phyloP scores from a whole-genome alignment of 2,329 filamentous ascomycete genomes.

The Polychaeton citri region DNA sequence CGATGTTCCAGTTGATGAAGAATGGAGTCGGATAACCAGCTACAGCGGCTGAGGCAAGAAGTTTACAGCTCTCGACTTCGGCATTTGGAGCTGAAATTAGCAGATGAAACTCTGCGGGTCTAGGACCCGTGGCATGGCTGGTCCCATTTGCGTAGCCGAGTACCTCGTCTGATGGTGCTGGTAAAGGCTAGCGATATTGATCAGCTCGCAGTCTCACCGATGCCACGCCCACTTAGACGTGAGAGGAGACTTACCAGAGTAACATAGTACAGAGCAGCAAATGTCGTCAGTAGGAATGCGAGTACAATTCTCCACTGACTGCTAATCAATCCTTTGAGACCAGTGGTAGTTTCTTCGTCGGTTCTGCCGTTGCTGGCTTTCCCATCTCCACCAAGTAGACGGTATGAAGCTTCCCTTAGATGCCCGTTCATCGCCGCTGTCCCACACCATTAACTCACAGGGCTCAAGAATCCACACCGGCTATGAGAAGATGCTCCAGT shows the following conservation, averaged over 20 bases:
- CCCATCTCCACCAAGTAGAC: too few species aligned
- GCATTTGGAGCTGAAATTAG: slow-evolving; percentile 12
- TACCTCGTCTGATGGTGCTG: background rate
- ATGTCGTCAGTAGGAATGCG: background rate
- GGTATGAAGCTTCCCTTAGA: too few species aligned
- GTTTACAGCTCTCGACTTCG: slow-evolving; percentile 14
- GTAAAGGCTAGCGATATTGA: background rate
- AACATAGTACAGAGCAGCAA: background rate
- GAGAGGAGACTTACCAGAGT: background rate
- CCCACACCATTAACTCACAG: too few species aligned
- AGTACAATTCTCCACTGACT: background rate
- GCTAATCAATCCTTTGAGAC: background rate
- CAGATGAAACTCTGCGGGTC: slow-evolving; percentile 11
- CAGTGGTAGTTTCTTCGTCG: background rate
- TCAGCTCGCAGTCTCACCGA: background rate
- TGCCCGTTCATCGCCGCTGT: background rate
- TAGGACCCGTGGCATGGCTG: background rate
- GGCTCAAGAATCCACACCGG: too few species aligned
- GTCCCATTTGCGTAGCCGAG: background rate
- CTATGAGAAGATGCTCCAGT: too few species aligned
- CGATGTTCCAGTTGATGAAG: slow-evolving; percentile 12
- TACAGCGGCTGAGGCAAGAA: slow-evolving; percentile 11
- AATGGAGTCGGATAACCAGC: slow-evolving; percentile 14
- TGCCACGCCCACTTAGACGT: background rate
- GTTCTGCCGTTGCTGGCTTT: too few species aligned